These are phyloP conservation scores for Colletotrichum tamarilloi DNA, from an alignment of 2,329 filamentous ascomycete genomes.

Conservation along the genomic window DNA sequence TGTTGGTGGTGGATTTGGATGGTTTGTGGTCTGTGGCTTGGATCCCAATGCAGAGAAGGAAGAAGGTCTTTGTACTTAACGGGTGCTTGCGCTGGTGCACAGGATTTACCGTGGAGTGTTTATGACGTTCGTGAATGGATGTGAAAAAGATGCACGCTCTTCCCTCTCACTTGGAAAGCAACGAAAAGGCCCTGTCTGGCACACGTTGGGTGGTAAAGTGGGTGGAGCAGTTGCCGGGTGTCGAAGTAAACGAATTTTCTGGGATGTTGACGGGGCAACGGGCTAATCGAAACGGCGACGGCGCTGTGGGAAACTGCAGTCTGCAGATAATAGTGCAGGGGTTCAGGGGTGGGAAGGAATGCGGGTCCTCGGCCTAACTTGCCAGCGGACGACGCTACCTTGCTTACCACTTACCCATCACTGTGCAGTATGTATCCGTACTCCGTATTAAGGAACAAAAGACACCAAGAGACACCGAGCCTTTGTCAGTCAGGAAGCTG, in stretches of 20 bases:
- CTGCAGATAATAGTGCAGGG: conserved; percentile 14
- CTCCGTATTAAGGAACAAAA: too few relatives aligned
- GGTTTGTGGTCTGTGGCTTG: conserved; percentile 5
- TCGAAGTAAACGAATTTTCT: conserved; percentile 37
- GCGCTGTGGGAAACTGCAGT: not conserved
- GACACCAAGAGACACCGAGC: not conserved
- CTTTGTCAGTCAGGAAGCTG: conserved; percentile 13
- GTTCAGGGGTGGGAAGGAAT: conserved; percentile 28
- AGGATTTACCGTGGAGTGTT: conserved; percentile 26
- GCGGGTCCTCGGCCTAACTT: conserved; percentile 5
- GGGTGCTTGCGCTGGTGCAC: conserved; percentile 5
- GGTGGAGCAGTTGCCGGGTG: conserved; percentile 34
- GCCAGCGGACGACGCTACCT: not conserved
- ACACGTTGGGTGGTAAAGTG: conserved; percentile 2
- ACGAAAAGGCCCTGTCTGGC: not conserved
- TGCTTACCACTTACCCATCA: too few relatives aligned
- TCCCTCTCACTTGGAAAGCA: not conserved
- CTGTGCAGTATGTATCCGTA: too few relatives aligned
- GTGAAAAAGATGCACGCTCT: conserved; percentile 35
- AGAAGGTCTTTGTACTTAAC: conserved; percentile 35
- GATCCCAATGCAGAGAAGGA: conserved; percentile 21
- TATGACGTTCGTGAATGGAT: conserved; percentile 34
- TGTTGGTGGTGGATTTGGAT: conserved; percentile 2
- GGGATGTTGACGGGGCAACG: conserved; percentile 34
- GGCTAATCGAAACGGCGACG: conserved; percentile 22